Base-by-base conservation (phyloP, 1,139 yeast species). In the Magnusiomyces fungicola region DNA sequence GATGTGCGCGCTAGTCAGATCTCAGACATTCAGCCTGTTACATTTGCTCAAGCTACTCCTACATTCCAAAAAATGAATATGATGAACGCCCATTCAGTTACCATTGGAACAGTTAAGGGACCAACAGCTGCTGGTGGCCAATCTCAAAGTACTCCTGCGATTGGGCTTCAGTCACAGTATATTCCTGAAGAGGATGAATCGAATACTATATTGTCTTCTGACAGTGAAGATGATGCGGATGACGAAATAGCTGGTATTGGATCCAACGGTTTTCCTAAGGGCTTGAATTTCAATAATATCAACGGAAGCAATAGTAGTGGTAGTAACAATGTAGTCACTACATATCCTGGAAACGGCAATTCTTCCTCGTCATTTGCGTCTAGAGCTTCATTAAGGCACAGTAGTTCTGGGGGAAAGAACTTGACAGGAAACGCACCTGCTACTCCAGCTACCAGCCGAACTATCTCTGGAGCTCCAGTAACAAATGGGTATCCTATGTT, bases 181-280 rank as follows among this genome's bases (percentile, higher is more conserved):
- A 48, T 48, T 23, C 48, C 34, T 16, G 50, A 48, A 37, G 50
- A 48, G 33, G 27, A 41, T n/a, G 45, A 41, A 29, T 10, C 40
- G 14, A 12, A 33, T 12, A 30, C 29, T 18, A 22, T 30, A n/a
- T 39, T 23, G 5, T 40, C 43, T n/a, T 19, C 43, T 12, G 46
- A 50, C 19, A 30, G 42, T 4, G 45, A 43, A n/a, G 44, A 38
- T 4, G 34, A 39, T 9, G 4, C 21, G 25, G 47, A 47, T 16
- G 16, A 34, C 22, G 33, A 29, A 24, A n/a, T 34, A 5, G 7
- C 38, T 5, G 38, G 38, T 4, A 34, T 34, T 14, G 38, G 43
- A 21, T 19, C 38, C 5, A 34, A 34, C 14, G 38, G 38, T 6
- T 34, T 34, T 34, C 38, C 38, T 18, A 34, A 34, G n/a, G 38